Conservation (phyloP, 768 basidiomycete species). For the Saitozyma podzolica region DNA sequence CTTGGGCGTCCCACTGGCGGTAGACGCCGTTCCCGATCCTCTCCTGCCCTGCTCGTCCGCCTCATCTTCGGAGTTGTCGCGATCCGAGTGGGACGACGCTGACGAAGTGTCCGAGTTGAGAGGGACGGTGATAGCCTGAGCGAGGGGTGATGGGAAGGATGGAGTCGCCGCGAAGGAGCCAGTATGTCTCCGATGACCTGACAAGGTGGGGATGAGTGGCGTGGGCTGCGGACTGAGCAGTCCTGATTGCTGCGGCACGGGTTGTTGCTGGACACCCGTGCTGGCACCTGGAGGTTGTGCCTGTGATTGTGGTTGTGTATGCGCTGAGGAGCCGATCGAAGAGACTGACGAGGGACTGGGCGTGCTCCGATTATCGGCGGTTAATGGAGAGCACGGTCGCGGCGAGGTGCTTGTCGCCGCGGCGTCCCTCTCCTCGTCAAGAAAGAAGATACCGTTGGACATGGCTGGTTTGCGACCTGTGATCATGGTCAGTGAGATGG, state of each 20-base stretch:
- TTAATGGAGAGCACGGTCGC: conserved; percentile 7
- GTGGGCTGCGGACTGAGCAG: conserved; percentile 26
- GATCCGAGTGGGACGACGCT: conserved; percentile 31
- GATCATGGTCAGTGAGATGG: too few relatives aligned
- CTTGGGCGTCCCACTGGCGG: conserved; percentile 32
- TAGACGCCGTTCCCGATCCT: conserved; percentile 17
- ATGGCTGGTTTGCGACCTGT: conserved; percentile 6
- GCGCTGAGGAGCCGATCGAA: background rate
- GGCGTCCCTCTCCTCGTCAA: conserved; percentile 38
- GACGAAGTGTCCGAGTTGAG: conserved; percentile 37
- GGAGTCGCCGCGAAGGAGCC: conserved; percentile 39
- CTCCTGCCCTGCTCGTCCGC: conserved; percentile 13
- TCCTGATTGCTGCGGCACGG: background rate
- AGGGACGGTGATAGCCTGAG: conserved; percentile 43
- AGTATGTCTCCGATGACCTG: conserved; percentile 25
- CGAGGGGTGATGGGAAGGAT: conserved; percentile 43
- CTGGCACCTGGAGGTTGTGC: too few relatives aligned
- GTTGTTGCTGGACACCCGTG: too few relatives aligned
- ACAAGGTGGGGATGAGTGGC: conserved; percentile 6
- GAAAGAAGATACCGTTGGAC: conserved; percentile 38
- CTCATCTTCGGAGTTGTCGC: conserved; percentile 27
- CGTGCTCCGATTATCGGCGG: background rate
- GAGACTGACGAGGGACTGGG: conserved; percentile 1
- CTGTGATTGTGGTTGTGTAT: too few relatives aligned
- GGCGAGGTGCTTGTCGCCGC: conserved; percentile 22